These are phyloP conservation scores for Violaceomyces palustris DNA, from an alignment of 1,284 basidiomycete genomes.

Conservation along the genomic window DNA sequence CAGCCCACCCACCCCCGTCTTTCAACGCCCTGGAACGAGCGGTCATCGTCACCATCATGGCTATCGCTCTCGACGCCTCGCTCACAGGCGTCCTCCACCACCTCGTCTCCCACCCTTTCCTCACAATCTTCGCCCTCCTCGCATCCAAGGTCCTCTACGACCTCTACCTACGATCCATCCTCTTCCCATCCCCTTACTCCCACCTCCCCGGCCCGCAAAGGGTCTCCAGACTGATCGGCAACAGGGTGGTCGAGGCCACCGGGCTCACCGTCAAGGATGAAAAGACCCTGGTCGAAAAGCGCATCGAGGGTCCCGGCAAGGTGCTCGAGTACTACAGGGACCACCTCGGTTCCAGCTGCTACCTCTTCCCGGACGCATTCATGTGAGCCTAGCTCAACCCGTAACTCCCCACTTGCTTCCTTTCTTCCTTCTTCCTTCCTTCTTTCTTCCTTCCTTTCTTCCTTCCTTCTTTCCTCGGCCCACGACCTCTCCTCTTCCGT, in stretches of 20 bases:
- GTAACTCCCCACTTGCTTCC: not conserved
- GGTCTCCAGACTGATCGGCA: constrained; percentile 13
- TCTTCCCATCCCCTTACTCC: constrained; percentile 21
- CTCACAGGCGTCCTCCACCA: too few relatives aligned
- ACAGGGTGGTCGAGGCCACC: constrained; percentile 17
- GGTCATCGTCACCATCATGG: too few relatives aligned
- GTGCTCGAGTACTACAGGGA: constrained; percentile 10
- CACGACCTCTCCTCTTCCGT: too few relatives aligned
- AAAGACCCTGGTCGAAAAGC: not conserved
- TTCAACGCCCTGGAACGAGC: too few relatives aligned
- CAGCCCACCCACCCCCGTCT: too few relatives aligned
- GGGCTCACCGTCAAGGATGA: constrained; percentile 8
- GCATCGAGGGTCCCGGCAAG: constrained; percentile 11
- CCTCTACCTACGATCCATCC: constrained; percentile 13
- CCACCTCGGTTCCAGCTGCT: constrained; percentile 8
- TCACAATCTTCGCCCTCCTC: constrained; percentile 5
- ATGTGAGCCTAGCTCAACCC: constrained; percentile 1
- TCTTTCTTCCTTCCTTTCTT: too few relatives aligned
- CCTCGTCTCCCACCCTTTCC: too few relatives aligned
- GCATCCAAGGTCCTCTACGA: constrained; percentile 13
- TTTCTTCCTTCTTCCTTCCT: too few relatives aligned
- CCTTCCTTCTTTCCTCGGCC: too few relatives aligned
- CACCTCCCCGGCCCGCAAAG: constrained; percentile 10
- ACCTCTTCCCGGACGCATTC: constrained; percentile 19
- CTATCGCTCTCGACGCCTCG: too few relatives aligned